These are phyloP conservation scores for Curvularia spicifera DNA, from an alignment of 2,329 filamentous ascomycete genomes.

Conservation along the genomic window DNA sequence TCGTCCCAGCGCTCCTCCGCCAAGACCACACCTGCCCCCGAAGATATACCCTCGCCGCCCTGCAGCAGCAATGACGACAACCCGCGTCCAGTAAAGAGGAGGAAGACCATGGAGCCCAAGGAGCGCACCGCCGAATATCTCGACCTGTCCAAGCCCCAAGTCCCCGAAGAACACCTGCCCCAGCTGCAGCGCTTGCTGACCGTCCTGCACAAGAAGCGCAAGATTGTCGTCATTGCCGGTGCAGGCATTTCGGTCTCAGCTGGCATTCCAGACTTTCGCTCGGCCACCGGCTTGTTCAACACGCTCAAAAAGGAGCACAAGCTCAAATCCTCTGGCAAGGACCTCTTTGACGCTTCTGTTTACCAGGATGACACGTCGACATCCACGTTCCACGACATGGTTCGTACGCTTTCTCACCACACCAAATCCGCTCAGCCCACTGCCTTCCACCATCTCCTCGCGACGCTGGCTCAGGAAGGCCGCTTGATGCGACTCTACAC, in stretches of 20 bases:
- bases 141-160: constrained; percentile 65
- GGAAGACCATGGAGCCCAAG: constrained; percentile 63
- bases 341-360: constrained; percentile 95
- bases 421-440: constrained; percentile 81
- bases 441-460: constrained; percentile 89
- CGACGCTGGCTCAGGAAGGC: constrained; percentile 84
- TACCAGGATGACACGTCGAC: constrained; percentile 92
- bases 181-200: constrained; percentile 74
- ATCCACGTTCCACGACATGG: constrained; percentile 93
- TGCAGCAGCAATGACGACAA: constrained; percentile 64
- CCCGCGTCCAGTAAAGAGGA: constrained; percentile 75
- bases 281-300: constrained; percentile 85
- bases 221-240: constrained; percentile 95
- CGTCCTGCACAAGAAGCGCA: constrained; percentile 84
- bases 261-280: constrained; percentile 96
- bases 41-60: constrained; percentile 53
- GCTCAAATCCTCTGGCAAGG: constrained; percentile 89
- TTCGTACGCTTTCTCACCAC: constrained; percentile 82
- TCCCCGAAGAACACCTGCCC: constrained; percentile 63
- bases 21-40: constrained; percentile 54
- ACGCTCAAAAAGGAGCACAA: constrained; percentile 86
- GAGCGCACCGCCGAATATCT: constrained; percentile 83
- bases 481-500: constrained; percentile 90
- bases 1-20: constrained; percentile 56
- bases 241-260: constrained; percentile 97